These are phyloP conservation scores for Anthoceros angustus DNA, from an alignment of 225 moss, liverwort and hornwort genomes.

Conservation along the genomic window DNA sequence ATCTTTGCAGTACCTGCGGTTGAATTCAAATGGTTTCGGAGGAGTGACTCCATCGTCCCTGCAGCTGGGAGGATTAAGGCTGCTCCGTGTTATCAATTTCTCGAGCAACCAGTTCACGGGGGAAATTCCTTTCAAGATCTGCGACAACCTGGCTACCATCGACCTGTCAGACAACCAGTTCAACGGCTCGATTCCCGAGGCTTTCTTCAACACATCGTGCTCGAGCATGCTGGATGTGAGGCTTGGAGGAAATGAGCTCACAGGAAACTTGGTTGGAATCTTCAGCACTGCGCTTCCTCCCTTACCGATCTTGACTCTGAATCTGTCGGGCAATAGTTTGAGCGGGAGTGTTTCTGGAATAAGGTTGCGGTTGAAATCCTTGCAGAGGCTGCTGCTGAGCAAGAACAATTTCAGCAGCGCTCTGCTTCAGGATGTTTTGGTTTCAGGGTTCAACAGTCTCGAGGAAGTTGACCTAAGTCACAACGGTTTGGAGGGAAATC, in stretches of 20 bases:
- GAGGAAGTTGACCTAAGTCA: neutral
- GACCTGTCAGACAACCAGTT: neutral
- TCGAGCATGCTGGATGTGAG: neutral
- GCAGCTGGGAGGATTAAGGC: neutral
- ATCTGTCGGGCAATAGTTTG: neutral
- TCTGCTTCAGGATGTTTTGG: too few species aligned
- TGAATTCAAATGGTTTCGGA: neutral
- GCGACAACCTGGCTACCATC: neutral
- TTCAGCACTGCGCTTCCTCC: neutral
- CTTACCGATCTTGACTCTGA: neutral
- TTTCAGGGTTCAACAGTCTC: too few species aligned
- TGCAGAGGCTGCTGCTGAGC: neutral
- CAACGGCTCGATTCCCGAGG: neutral
- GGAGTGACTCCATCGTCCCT: neutral
- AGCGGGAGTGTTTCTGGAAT: neutral
- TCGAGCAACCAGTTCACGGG: neutral
- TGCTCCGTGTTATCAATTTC: neutral
- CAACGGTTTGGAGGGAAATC: neutral
- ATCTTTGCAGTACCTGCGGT: neutral
- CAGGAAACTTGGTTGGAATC: neutral
- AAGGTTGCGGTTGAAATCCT: neutral
- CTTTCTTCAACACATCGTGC: neutral
- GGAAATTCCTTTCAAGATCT: neutral
- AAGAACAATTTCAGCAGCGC: too few species aligned
- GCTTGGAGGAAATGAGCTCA: neutral